A percentile compares a stretch with the other conserved stretches of the same genome.
Conservation (phyloP, 139 green algal genomes). For the Coelastrella sp. region DNA sequence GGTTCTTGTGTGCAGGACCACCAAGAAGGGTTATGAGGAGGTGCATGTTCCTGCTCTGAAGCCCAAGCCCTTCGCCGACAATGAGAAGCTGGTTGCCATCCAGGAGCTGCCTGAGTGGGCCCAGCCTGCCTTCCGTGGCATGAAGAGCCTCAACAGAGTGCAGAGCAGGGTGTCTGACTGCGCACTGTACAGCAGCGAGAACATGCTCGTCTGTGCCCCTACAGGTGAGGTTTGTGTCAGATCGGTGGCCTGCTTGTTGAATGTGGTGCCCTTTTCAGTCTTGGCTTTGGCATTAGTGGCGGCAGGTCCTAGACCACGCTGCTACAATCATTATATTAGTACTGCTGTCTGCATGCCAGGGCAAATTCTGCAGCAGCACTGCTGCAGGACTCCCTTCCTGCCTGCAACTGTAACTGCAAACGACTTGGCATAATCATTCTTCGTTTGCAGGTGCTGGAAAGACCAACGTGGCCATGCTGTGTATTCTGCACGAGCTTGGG, state of each 20-base stretch:
- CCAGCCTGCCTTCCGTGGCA: slow-evolving; percentile 88
- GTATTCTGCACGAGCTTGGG: slow-evolving; percentile 91
- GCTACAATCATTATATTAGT: neutral
- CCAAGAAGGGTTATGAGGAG: slow-evolving; percentile 96
- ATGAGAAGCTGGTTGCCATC: slow-evolving; percentile 84
- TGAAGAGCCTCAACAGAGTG: slow-evolving; percentile 94
- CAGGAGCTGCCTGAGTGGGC: slow-evolving; percentile 93
- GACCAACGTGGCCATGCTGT: slow-evolving; percentile 99
- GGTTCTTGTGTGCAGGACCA: slow-evolving; percentile 34
- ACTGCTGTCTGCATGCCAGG: neutral
- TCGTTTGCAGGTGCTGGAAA: slow-evolving; percentile 92
- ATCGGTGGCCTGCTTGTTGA: too few species aligned
- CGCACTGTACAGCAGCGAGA: slow-evolving; percentile 91
- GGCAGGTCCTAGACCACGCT: neutral
- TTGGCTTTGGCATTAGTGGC: too few species aligned
- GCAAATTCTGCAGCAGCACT: neutral
- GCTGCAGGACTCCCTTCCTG: neutral
- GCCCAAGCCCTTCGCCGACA: slow-evolving; percentile 87
- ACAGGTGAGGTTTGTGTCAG: slow-evolving; percentile 41
- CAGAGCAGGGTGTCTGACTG: slow-evolving; percentile 90
- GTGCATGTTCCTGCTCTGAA: slow-evolving; percentile 97
- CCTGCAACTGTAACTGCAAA: neutral
- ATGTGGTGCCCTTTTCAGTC: too few species aligned
- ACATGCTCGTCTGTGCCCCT: slow-evolving; percentile 90
- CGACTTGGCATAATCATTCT: slow-evolving; percentile 31